Evolutionary conservation across 129 eudicot genomes (phyloP), one percentile per base, ranked within the genome.

Genomic region (Ambrosia artemisiifolia): DNA sequence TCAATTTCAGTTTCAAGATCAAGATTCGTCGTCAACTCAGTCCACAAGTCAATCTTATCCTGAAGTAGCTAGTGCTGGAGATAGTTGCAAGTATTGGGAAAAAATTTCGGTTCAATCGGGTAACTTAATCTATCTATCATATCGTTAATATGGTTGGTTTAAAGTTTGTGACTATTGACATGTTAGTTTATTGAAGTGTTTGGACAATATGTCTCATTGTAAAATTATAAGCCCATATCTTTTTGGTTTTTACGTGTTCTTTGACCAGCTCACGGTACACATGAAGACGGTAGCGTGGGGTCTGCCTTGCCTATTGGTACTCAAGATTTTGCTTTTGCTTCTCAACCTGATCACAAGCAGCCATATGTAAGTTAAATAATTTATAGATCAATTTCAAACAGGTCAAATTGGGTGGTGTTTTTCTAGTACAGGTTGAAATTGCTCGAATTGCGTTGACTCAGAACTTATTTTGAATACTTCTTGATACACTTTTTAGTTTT

Each of bases 21-120:
- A 77, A 64, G 92, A 89, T 64, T 84, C 91, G 2, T 82, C 89
- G 18, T 86, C 92, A 14, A 82, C 89, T 65, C 89, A 84, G 68
- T 89, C 96, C 10, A 84, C 89, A 20, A 83, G 84, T 20, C 91
- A 88, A 66, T 89, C 96, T 8, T 85, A 73, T 57, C 64, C 83
- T 35, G 87, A 81, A 74, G 91, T 73, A 11, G 85, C 81, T 48
- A 81, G 86, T 65, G 82, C 57, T 36, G 83, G 77, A 49, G 89
- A 82, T 72, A 78, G 70, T 69, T 78, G 79, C 69, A 72, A 28
- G 51, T 62, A 60, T 75, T 80, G 73, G 34, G 78, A 65, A 72
- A 77, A 57, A 69, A 18, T 67, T 34, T 40, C 82, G 6, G 12
- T 60, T 65, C 79, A 72, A 59, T 65, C 87, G 1, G 88, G 92